These are phyloP conservation scores for Backusella circina DNA, from an alignment of 192 early-diverging fungal species.

Conservation along the genomic window DNA sequence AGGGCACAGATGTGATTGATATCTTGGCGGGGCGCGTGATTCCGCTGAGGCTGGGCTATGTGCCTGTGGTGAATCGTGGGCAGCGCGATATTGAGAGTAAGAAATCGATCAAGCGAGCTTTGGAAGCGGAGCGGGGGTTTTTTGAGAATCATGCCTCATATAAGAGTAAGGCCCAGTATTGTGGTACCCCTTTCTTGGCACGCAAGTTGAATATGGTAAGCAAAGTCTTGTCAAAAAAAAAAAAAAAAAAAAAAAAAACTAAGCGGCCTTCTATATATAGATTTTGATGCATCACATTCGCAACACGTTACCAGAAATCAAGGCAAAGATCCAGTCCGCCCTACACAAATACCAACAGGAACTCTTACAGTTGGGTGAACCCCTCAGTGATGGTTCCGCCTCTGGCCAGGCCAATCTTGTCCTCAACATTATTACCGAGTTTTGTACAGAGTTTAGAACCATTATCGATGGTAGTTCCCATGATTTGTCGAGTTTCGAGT, in stretches of 20 bases:
- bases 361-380: conserved; percentile 88
- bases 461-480: conserved; percentile 95
- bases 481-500: conserved; percentile 91
- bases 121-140: conserved; percentile 87
- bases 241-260: neutral
- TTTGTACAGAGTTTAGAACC: conserved; percentile 94
- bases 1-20: conserved; percentile 99
- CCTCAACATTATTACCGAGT: conserved; percentile 98
- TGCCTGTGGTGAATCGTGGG: conserved; percentile 98
- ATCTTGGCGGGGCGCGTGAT: conserved; percentile 97
- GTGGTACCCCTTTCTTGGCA: conserved; percentile 98
- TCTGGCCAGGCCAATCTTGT: conserved; percentile 83
- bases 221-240: neutral
- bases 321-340: conserved; percentile 88
- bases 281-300: conserved; percentile 99
- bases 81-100: conserved; percentile 96
- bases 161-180: conserved; percentile 95
- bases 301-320: conserved; percentile 98
- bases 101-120: conserved; percentile 82
- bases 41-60: conserved; percentile 94
- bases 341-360: conserved; percentile 85
- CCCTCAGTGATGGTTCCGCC: conserved; percentile 70
- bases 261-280: conserved; percentile 31
- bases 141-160: conserved; percentile 97
- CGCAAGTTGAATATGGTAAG: conserved; percentile 91